phyloP scores from a whole-genome alignment of 257 asterid genomes.

The Solanum virginianum region DNA sequence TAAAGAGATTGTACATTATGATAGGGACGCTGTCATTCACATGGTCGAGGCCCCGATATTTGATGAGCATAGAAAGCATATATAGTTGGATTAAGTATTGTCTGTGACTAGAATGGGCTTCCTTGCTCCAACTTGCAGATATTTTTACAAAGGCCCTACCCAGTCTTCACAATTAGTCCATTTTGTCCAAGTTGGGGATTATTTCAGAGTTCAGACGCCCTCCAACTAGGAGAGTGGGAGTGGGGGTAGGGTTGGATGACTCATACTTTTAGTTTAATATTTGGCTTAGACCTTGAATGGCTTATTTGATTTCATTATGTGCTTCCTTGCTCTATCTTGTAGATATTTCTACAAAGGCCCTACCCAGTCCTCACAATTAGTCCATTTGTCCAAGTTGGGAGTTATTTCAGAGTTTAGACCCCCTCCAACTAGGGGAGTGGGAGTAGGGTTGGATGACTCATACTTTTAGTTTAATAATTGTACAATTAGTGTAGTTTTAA shows the following conservation, averaged over 20 bases:
- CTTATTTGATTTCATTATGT: neutral
- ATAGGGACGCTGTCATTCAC: neutral
- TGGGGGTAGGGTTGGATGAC: neutral
- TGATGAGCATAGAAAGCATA: neutral
- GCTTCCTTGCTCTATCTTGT: neutral
- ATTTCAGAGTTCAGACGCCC: neutral
- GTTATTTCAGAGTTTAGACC: too few relatives aligned
- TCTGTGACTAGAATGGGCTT: neutral
- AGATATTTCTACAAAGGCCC: neutral
- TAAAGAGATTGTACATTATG: neutral
- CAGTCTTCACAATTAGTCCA: neutral
- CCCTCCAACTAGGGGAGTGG: neutral
- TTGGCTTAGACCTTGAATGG: neutral
- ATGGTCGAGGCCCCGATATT: neutral
- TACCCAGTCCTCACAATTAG: neutral
- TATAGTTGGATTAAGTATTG: neutral
- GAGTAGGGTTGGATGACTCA: neutral
- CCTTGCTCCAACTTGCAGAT: neutral
- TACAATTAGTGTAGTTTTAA: neutral
- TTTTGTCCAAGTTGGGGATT: neutral
- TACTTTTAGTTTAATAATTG: neutral
- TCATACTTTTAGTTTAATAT: neutral
- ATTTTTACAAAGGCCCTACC: neutral
- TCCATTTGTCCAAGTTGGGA: neutral
- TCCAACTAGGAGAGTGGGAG: neutral